These are phyloP conservation scores for Phaeosphaeria sp. DNA, from an alignment of 2,329 filamentous ascomycete species.

Conservation along the genomic window DNA sequence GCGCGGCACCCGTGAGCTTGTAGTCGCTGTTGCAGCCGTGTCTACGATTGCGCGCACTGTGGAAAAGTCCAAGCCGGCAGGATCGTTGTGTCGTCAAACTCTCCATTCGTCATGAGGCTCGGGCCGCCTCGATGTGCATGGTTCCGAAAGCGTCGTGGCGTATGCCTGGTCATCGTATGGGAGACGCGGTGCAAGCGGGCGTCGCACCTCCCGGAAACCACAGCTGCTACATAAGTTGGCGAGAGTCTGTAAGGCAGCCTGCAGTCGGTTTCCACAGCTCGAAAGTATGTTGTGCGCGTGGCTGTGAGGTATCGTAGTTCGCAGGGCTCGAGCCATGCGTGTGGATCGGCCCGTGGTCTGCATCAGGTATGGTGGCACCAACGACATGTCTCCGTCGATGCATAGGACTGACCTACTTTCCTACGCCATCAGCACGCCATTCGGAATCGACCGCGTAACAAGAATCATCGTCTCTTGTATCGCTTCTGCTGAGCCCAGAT, in stretches of 20 bases:
- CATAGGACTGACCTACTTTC: not conserved
- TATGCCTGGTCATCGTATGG: too few relatives aligned
- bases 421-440: not conserved
- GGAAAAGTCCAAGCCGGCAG: not conserved
- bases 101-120: not conserved
- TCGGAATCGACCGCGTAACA: not conserved
- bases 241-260: too few relatives aligned
- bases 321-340: not conserved
- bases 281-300: not conserved
- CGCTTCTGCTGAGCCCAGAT: too few relatives aligned
- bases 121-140: not conserved
- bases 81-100: not conserved
- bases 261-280: not conserved
- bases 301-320: not conserved
- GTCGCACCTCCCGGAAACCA: not conserved
- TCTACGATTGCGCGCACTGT: not conserved
- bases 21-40: not conserved
- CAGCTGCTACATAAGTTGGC: not conserved
- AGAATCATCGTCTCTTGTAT: not conserved
- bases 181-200: not conserved
- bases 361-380: not conserved
- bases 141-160: not conserved
- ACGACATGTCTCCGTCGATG: not conserved
- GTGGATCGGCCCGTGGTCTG: not conserved
- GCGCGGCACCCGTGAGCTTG: not conserved